Conservation (phyloP, 164 flowering plant genomes). For the Vitis cinerea region DNA sequence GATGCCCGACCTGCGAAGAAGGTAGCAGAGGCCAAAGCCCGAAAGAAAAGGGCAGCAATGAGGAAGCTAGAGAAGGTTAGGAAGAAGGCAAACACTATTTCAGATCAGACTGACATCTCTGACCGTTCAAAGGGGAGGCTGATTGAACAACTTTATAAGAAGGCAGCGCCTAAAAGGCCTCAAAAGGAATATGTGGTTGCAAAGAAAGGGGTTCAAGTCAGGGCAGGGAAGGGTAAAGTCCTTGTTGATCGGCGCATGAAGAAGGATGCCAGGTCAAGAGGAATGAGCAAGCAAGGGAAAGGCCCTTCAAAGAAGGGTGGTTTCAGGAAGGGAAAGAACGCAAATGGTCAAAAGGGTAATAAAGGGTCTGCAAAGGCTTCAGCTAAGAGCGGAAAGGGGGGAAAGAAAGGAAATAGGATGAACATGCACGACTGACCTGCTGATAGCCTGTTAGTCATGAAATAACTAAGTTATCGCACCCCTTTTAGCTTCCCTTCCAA, state of each 20-base stretch:
- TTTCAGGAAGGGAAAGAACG: conserved; percentile 34
- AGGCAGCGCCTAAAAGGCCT: conserved; percentile 72
- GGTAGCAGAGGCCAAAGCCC: conserved; percentile 85
- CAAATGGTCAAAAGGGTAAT: conserved; percentile 45
- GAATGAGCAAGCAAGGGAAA: conserved; percentile 53
- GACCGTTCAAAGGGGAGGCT: conserved; percentile 77
- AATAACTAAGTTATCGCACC: not conserved
- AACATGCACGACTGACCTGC: conserved; percentile 10
- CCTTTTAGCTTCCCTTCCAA: not conserved
- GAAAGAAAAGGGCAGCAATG: conserved; percentile 81
- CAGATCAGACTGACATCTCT: conserved; percentile 75
- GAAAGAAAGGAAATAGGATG: conserved; percentile 15
- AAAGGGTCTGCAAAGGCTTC: conserved; percentile 41
- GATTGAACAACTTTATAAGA: conserved; percentile 81
- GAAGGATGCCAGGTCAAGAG: conserved; percentile 64
- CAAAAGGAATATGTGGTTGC: conserved; percentile 88
- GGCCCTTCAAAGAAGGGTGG: conserved; percentile 35
- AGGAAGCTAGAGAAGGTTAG: conserved; percentile 83
- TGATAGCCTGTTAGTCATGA: not conserved
- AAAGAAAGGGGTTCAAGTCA: conserved; percentile 92
- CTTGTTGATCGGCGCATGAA: conserved; percentile 91
- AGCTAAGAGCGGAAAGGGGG: conserved; percentile 25
- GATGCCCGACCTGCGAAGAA: conserved; percentile 95
- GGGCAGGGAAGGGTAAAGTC: conserved; percentile 78
- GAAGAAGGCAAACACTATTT: conserved; percentile 76